Base-by-base conservation (phyloP, 768 basidiomycete species). In the Auricularia cornea region DNA sequence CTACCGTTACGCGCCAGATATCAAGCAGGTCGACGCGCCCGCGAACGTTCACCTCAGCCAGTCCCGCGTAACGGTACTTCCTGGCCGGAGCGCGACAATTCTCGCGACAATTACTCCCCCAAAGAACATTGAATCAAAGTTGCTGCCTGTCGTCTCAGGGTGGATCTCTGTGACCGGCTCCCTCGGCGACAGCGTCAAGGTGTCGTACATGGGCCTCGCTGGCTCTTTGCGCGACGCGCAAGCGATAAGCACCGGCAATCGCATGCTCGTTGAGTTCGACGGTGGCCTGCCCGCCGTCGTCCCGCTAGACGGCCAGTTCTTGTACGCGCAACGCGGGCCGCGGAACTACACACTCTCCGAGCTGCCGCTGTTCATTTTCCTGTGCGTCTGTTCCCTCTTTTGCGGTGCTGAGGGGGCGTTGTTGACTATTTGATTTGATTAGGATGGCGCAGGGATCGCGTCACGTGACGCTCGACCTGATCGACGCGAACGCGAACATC, bases 71-170 rank as follows among this genome's bases (percentile, higher is more conserved):
- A 79, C 76, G 14, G 72, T 88, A 29, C 67, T 41, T 29, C 80
- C 83, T 0, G 79, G 81, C 0, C 68, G 73, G 62, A 72, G 77
- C 4, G 74, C 76, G 30, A 69, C 70, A 29, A 74, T 88, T 60
- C 67, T 73, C 5, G 79, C 79, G 5, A 69, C 68, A 23, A 81
- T 89, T 73, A 76, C 71, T 0, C 76, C 80, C 0, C 86, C 86
- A 0, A 67, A 68, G 0, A 73, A 78, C 16, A 71, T 79, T 62
- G 74, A 81, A 30, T 70, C 69, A 1, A 66, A 76, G 32, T 75
- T 78, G 2, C 80, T 83, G 72, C 85, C 85, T 23, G 76, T 85
- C 63, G 86, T 81, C 73, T 84, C 83, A 32, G 86, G 85, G 6
- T 85, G 79, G 75, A 82, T 88, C 66, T 64, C 75, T 62, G 66